These are phyloP conservation scores for Petunia secreta DNA, from an alignment of 257 asterid species.

Conservation along the genomic window DNA sequence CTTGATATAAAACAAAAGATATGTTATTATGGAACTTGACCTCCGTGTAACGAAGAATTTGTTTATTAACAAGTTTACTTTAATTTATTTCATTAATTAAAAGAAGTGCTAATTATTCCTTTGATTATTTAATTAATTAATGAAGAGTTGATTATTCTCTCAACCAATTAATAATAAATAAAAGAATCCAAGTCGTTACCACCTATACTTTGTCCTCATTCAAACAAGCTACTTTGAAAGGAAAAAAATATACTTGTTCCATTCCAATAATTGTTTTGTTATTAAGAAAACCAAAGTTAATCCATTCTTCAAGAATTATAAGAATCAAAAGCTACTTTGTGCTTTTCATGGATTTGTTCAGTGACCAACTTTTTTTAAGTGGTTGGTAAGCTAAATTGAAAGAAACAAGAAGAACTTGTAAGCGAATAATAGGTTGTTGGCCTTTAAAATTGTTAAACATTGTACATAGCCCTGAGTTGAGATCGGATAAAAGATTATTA, in stretches of 20 bases:
- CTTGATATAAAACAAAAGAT: neutral
- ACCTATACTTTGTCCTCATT: neutral
- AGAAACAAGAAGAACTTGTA: neutral
- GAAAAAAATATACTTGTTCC: neutral
- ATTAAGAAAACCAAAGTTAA: neutral
- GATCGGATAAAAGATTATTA: neutral
- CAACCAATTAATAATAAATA: neutral
- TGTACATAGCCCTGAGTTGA: neutral
- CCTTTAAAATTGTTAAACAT: slow-evolving; percentile 20
- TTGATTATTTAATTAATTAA: neutral
- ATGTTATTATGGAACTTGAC: neutral
- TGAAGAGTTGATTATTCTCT: slow-evolving; percentile 24
- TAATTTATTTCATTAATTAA: neutral
- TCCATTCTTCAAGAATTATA: neutral
- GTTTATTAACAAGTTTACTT: neutral
- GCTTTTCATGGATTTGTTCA: neutral
- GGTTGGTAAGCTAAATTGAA: slow-evolving; percentile 23
- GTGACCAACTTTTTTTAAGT: neutral
- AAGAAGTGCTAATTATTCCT: slow-evolving; percentile 15
- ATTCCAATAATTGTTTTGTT: neutral
- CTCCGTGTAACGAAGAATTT: neutral
- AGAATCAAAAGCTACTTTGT: neutral
- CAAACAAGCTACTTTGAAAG: neutral
- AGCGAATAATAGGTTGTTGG: slow-evolving; percentile 6
- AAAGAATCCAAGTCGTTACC: slow-evolving; percentile 14